These are phyloP conservation scores for Suillus placidus DNA, from an alignment of 768 basidiomycete genomes.

Conservation along the genomic window DNA sequence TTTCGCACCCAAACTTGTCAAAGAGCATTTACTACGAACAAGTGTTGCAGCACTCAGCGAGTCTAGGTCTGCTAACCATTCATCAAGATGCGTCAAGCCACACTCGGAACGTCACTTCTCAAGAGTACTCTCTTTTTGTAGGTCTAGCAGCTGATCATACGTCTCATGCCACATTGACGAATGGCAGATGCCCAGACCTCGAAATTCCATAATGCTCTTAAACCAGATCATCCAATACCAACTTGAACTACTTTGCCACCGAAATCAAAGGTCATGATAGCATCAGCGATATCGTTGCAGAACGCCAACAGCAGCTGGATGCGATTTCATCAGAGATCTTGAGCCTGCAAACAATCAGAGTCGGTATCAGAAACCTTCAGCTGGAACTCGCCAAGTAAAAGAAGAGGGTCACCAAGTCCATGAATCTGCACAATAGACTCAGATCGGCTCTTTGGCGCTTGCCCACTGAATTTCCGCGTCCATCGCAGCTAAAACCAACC, in stretches of 20 bases:
- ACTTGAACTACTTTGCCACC: slow-evolving; percentile 22
- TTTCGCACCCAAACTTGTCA: too few species aligned
- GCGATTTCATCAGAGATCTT: slow-evolving; percentile 18
- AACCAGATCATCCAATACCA: slow-evolving; percentile 4
- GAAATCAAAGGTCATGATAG: slow-evolving; percentile 17
- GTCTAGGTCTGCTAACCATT: too few species aligned
- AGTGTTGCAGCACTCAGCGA: too few species aligned
- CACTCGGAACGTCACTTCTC: too few species aligned
- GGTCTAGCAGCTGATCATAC: neutral
- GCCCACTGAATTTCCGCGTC: slow-evolving; percentile 38
- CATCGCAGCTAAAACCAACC: neutral
- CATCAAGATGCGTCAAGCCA: too few species aligned
- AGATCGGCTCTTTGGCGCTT: slow-evolving; percentile 38
- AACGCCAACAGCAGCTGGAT: slow-evolving; percentile 20
- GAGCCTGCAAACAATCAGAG: slow-evolving; percentile 18
- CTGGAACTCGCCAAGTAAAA: slow-evolving; percentile 18
- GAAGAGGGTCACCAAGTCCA: slow-evolving; percentile 18
- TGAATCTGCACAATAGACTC: slow-evolving; percentile 26
- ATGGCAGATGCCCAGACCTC: slow-evolving; percentile 17
- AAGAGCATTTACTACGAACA: too few species aligned
- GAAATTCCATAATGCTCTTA: slow-evolving; percentile 23
- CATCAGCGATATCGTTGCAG: slow-evolving; percentile 20
- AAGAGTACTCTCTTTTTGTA: too few species aligned
- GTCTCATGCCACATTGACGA: neutral
- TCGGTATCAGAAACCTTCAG: slow-evolving; percentile 15